Base-by-base conservation (phyloP, 2,329 filamentous ascomycete genomes). In the Aspergillaceae sp. region DNA sequence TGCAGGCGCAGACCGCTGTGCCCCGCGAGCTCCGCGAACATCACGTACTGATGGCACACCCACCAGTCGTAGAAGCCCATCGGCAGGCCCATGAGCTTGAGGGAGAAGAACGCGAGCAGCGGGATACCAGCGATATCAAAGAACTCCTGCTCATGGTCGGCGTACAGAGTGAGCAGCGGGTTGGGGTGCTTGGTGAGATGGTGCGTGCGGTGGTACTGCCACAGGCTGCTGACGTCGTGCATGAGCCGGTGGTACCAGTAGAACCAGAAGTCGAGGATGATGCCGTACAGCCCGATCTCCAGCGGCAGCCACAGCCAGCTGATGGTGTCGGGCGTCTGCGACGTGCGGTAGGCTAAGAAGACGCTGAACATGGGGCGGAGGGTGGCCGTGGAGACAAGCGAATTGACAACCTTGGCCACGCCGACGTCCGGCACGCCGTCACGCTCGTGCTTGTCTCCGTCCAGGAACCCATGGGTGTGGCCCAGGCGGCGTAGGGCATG, bases 51-150 rank as follows among this genome's bases (percentile, higher is more conserved):
- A 32, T 58, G 55, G 35, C 55, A 56, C 30, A 59, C 44, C 56
- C 56, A 59, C 55, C 56, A 59, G 35, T 57, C 56, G 36, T 58
- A 58, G 46, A 58, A 58, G 3, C 55, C 55, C 52, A 58, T 58
- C 0, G 56, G 56, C 48, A 58, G 49, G 0, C 56, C 56, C 48
- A 58, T 48, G 6, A 50, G 11, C 40, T 48, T 48, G 51, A 58
- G 53, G 0, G 51, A 46, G 49, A 51, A 55, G 41, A 52, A 58
- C 5, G 56, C 50, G 48, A 55, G 50, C 5, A 57, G 42, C 10
- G 56, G 56, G 28, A 57, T 49, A 8, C 56, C 56, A 26, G 56
- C 51, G 38, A 58, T 56, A 40, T 58, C 56, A 27, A 58, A 56
- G 46, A 58, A 54, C 44, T 58, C 56, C 42, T 58, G 56, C 42